phyloP scores from a whole-genome alignment of 768 basidiomycete species.

The Boletus tylopilopsis region DNA sequence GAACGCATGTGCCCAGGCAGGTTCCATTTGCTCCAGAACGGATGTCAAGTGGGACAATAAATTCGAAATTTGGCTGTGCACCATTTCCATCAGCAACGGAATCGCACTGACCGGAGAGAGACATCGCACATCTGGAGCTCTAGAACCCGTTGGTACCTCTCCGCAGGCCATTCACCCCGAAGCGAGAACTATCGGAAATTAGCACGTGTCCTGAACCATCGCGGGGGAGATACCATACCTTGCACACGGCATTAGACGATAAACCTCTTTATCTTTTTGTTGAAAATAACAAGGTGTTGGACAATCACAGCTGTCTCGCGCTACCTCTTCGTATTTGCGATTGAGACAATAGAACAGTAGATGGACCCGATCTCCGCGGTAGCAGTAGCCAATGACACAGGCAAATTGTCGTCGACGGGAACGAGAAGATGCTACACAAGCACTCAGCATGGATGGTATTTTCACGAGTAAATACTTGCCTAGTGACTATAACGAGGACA shows the following conservation, averaged over 20 bases:
- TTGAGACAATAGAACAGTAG: conserved; percentile 75
- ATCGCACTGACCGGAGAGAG: neutral
- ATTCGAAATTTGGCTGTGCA: conserved; percentile 58
- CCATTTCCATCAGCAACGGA: neutral
- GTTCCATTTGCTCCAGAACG: conserved; percentile 67
- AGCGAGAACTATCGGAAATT: conserved; percentile 57
- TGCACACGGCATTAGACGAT: conserved; percentile 59
- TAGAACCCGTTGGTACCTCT: conserved; percentile 66
- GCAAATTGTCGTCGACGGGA: conserved; percentile 72
- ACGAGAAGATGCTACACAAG: conserved; percentile 52
- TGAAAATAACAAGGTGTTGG: conserved; percentile 65
- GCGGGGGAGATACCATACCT: conserved; percentile 48
- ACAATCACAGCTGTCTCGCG: conserved; percentile 53
- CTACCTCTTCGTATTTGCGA: conserved; percentile 53
- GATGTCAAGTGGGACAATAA: conserved; percentile 73
- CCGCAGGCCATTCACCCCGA: conserved; percentile 74
- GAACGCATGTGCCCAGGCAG: conserved; percentile 74
- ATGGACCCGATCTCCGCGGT: conserved; percentile 63
- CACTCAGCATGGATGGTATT: neutral
- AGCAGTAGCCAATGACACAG: conserved; percentile 72
- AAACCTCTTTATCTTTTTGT: conserved; percentile 68
- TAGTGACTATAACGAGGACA: conserved; percentile 66
- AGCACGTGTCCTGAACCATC: neutral
- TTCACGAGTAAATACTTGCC: conserved; percentile 39
- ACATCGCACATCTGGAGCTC: conserved; percentile 60